Percentiles rank a stretch among this genome's conserved stretches.
Evolutionary conservation across 164 flowering plant genomes (phyloP).

Genomic region (Piper betle): DNA sequence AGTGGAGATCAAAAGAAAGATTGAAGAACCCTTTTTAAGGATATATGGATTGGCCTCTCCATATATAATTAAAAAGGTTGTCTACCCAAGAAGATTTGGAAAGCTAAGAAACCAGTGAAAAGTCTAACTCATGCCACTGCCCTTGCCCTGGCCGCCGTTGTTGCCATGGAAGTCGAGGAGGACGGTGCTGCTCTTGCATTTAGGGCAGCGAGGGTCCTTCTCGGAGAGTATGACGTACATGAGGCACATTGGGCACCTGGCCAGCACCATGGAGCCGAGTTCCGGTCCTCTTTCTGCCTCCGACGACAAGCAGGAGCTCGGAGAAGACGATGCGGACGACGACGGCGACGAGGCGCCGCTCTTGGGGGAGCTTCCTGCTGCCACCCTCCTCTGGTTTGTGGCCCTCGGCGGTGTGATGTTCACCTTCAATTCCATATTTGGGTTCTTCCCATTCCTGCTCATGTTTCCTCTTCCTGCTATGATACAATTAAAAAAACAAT

Average conservation of each 20-base stretch:
- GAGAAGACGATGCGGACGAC: slow-evolving; percentile 29
- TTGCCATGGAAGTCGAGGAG: slow-evolving; percentile 38
- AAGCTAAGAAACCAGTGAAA: too few relatives aligned
- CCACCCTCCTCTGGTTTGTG: too few relatives aligned
- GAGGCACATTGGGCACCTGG: slow-evolving; percentile 72
- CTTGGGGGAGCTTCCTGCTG: not conserved
- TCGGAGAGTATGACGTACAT: slow-evolving; percentile 80
- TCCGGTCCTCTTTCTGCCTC: slow-evolving; percentile 58
- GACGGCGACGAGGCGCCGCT: slow-evolving; percentile 2
- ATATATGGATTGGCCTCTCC: not conserved
- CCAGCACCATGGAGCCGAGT: slow-evolving; percentile 65
- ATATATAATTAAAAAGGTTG: not conserved
- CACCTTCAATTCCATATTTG: slow-evolving; percentile 70
- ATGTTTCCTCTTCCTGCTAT: slow-evolving; percentile 2
- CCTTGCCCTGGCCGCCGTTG: not conserved
- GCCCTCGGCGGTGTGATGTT: slow-evolving; percentile 52
- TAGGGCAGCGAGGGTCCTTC: slow-evolving; percentile 70
- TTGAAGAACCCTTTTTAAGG: not conserved
- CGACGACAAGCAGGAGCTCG: slow-evolving; percentile 76
- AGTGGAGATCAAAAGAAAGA: not conserved
- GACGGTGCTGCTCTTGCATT: slow-evolving; percentile 67
- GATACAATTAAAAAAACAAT: not conserved
- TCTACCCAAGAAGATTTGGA: not conserved
- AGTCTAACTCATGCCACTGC: not conserved
- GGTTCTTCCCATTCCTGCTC: slow-evolving; percentile 22